These are phyloP conservation scores for Bothriochloa decipiens DNA, from an alignment of 176 grass and related monocot species.

Conservation along the genomic window DNA sequence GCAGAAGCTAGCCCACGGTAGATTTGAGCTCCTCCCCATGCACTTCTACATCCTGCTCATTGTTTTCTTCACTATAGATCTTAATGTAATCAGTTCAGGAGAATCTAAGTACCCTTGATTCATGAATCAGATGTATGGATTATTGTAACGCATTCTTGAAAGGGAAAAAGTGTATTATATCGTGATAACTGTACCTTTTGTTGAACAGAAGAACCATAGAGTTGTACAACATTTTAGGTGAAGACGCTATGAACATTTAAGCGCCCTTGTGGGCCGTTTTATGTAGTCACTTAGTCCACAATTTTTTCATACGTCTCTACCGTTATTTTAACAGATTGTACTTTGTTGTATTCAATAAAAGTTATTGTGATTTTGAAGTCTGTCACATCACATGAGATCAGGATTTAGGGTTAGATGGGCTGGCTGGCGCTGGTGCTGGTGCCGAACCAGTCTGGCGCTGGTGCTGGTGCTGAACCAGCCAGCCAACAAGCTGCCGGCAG, in stretches of 20 bases:
- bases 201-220: slow-evolving; percentile 12
- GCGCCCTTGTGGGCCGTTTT: background rate
- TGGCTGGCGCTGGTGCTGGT: too few species aligned
- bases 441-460: too few species aligned
- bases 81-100: slow-evolving; percentile 42
- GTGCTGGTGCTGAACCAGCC: too few species aligned
- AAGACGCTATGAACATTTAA: background rate
- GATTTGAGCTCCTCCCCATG: background rate
- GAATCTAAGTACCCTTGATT: slow-evolving; percentile 33
- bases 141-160: slow-evolving; percentile 33
- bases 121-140: slow-evolving; percentile 33
- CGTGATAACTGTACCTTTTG: slow-evolving; percentile 28
- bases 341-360: background rate
- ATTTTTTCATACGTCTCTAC: background rate
- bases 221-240: slow-evolving; percentile 29
- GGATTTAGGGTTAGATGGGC: too few species aligned
- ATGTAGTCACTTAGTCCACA: background rate
- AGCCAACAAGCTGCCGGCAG: too few species aligned
- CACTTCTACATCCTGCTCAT: slow-evolving; percentile 7
- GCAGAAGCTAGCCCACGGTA: slow-evolving; percentile 68
- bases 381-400: too few species aligned
- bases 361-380: too few species aligned
- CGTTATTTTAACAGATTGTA: background rate
- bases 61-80: slow-evolving; percentile 25
- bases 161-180: slow-evolving; percentile 46